Percentiles rank a stretch among this genome's conserved stretches.
Conservation (phyloP, 2,329 filamentous ascomycete genomes). For the Fusarium armeniacum region DNA sequence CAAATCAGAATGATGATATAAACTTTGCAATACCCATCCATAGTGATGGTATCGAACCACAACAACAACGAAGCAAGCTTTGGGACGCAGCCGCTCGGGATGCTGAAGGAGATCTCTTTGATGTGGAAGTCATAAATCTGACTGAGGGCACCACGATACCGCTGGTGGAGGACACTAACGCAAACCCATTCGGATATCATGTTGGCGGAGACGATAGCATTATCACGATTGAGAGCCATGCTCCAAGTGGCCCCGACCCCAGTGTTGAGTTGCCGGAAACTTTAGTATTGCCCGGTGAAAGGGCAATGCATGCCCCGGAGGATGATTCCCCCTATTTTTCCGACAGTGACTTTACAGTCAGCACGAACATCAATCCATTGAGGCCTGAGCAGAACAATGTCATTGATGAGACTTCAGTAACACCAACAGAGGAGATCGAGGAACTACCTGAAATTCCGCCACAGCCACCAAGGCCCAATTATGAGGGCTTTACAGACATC, state of each 20-base stretch:
- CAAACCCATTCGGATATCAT: conserved; percentile 59
- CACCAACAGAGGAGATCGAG: neutral
- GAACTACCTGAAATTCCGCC: neutral
- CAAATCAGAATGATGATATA: conserved; percentile 62
- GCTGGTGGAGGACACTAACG: conserved; percentile 42
- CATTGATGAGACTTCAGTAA: neutral
- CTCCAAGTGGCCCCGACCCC: conserved; percentile 30
- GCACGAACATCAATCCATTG: conserved; percentile 20
- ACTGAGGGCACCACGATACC: conserved; percentile 58
- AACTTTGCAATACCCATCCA: conserved; percentile 58
- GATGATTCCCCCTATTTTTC: conserved; percentile 38
- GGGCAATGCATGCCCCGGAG: conserved; percentile 1
- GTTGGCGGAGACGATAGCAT: conserved; percentile 14
- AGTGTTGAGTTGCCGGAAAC: conserved; percentile 48
- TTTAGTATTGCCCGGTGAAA: conserved; percentile 29
- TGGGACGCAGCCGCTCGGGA: conserved; percentile 81
- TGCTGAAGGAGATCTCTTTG: conserved; percentile 72
- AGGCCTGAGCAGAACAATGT: neutral
- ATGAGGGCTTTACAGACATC: conserved; percentile 71
- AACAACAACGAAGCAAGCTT: conserved; percentile 60
- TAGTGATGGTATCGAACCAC: conserved; percentile 56
- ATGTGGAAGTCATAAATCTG: conserved; percentile 73
- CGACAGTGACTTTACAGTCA: conserved; percentile 42
- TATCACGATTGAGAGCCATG: conserved; percentile 3
- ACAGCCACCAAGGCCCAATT: conserved; percentile 64